phyloP scores from a whole-genome alignment of 495 filamentous ascomycete genomes.

The Letharia columbiana region DNA sequence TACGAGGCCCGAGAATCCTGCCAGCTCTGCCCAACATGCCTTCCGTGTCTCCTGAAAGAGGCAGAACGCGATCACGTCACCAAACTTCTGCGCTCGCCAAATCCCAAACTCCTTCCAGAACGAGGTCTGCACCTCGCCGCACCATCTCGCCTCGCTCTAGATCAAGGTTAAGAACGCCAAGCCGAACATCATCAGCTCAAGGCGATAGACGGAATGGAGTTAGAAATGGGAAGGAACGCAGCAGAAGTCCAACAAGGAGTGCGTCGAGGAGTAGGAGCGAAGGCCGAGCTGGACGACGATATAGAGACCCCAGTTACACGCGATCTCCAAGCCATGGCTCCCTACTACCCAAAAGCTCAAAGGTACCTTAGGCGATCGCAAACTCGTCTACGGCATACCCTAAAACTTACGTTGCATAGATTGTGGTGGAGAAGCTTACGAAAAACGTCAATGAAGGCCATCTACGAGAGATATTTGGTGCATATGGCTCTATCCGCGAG shows the following conservation, averaged over 20 bases:
- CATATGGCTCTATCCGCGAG: slow-evolving; percentile 76
- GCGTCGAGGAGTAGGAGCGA: slow-evolving; percentile 37
- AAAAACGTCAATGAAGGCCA: slow-evolving; percentile 90
- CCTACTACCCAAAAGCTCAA: slow-evolving; percentile 44
- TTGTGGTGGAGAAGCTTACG: slow-evolving; percentile 91
- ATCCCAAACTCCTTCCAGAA: slow-evolving; percentile 27
- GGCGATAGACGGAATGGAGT: slow-evolving; percentile 33
- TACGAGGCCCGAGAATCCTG: neutral
- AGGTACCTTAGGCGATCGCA: slow-evolving; percentile 35
- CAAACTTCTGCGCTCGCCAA: slow-evolving; percentile 25
- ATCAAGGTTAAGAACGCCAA: slow-evolving; percentile 32
- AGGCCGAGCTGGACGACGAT: slow-evolving; percentile 29
- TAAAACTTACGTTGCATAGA: slow-evolving; percentile 41
- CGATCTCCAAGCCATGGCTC: slow-evolving; percentile 39
- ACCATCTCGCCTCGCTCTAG: slow-evolving; percentile 43
- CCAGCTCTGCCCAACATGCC: slow-evolving; percentile 11
- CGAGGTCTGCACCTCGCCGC: slow-evolving; percentile 33
- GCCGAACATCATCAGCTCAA: slow-evolving; percentile 32
- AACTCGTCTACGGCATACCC: neutral
- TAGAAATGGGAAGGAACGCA: slow-evolving; percentile 34
- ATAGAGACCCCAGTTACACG: slow-evolving; percentile 40
- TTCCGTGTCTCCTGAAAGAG: slow-evolving; percentile 28
- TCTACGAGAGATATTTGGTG: slow-evolving; percentile 83
- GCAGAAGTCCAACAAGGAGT: slow-evolving; percentile 38
- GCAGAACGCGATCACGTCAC: slow-evolving; percentile 28